Conservation (phyloP, 2,329 filamentous ascomycete genomes). For the Diaporthe longicolla region DNA sequence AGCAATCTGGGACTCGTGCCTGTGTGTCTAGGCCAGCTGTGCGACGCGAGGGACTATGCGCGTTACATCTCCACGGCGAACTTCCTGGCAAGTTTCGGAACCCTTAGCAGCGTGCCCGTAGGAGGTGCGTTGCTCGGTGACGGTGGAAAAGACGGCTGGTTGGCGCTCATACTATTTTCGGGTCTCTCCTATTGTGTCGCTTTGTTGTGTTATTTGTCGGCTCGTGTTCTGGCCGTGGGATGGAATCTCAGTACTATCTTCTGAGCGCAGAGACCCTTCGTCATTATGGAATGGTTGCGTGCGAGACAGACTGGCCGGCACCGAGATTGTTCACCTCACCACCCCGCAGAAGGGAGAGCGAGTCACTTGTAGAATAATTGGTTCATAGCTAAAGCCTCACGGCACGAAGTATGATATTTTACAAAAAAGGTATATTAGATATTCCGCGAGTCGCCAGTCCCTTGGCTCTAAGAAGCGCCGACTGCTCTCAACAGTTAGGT, state of each 20-base stretch:
- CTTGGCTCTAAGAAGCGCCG: background rate
- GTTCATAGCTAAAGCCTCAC: background rate
- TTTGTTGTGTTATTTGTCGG: conserved; percentile 51
- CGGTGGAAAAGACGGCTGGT: conserved; percentile 53
- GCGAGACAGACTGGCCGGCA: background rate
- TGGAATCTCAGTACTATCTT: conserved; percentile 51
- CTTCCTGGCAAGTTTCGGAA: conserved; percentile 82
- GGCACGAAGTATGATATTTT: background rate
- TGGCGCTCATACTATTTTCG: conserved; percentile 56
- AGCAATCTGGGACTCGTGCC: conserved; percentile 84
- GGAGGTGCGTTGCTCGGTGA: conserved; percentile 57
- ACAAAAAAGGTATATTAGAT: background rate
- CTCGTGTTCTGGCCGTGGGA: conserved; percentile 55
- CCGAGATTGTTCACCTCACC: too few species aligned
- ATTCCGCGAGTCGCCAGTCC: too few species aligned
- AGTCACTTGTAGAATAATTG: background rate
- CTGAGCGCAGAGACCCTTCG: conserved; percentile 37
- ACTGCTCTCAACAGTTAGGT: background rate
- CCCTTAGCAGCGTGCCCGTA: conserved; percentile 62
- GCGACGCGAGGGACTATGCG: conserved; percentile 81
- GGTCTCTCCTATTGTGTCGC: conserved; percentile 54
- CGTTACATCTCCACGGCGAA: conserved; percentile 88
- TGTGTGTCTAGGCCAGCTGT: conserved; percentile 86
- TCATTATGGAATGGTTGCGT: background rate
- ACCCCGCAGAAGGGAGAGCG: too few species aligned